phyloP scores from a whole-genome alignment of 2,329 filamentous ascomycete genomes.

The Ceratocystis huliohia region DNA sequence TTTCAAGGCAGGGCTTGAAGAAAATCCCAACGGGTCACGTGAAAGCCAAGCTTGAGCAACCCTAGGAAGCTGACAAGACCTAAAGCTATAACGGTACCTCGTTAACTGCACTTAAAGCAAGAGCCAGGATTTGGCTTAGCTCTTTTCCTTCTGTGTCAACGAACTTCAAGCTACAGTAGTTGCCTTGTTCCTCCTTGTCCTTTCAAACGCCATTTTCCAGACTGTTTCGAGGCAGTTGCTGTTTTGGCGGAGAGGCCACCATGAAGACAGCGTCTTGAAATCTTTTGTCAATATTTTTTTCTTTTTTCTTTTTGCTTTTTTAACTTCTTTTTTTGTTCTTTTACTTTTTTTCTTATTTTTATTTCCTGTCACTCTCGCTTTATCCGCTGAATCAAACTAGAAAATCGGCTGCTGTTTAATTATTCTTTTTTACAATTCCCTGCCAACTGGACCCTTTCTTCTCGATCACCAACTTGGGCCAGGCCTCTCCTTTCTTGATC shows the following conservation, averaged over 20 bases:
- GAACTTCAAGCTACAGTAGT: background rate
- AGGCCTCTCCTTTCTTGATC: background rate
- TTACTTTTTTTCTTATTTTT: slow-evolving; percentile 1
- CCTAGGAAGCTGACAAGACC: background rate
- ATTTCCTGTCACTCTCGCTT: background rate
- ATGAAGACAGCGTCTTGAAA: background rate
- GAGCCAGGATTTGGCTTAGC: background rate
- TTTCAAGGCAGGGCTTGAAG: background rate
- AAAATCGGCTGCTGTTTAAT: background rate
- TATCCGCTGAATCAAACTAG: background rate
- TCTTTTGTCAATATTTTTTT: background rate
- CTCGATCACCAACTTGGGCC: background rate
- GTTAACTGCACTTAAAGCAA: background rate
- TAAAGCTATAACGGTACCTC: background rate
- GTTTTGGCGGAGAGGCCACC: slow-evolving; percentile 10
- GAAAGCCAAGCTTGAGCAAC: background rate
- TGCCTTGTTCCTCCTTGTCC: background rate
- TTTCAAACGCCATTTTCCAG: background rate
- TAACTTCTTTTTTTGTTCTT: background rate
- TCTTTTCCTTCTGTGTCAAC: background rate
- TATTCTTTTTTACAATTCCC: background rate
- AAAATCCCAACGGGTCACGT: slow-evolving; percentile 1
- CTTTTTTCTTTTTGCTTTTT: background rate
- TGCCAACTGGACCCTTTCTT: background rate
- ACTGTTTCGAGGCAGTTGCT: slow-evolving; percentile 6